Conservation (phyloP, 2,329 filamentous ascomycete genomes). For the Hortaea sp. region DNA sequence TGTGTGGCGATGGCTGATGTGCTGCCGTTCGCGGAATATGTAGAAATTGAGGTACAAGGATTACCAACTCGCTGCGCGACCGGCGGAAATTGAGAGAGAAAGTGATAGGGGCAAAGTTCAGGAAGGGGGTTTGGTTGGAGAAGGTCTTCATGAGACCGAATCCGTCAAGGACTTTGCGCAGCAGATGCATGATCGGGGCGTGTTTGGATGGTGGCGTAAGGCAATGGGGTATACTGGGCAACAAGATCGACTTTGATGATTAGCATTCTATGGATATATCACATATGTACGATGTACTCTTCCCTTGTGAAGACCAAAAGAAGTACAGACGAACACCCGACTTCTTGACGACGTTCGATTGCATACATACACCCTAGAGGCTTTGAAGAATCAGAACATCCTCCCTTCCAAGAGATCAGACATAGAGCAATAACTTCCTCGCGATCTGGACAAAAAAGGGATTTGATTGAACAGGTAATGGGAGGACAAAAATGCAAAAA, state of each 20-base stretch:
- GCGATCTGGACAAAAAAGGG: too few relatives aligned
- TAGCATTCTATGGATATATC: background rate
- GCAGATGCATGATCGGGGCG: slow-evolving; percentile 49
- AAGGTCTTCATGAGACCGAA: slow-evolving; percentile 45
- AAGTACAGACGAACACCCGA: too few relatives aligned
- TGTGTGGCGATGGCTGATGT: background rate
- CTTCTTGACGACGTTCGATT: too few relatives aligned
- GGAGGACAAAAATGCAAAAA: background rate
- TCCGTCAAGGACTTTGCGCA: slow-evolving; percentile 55
- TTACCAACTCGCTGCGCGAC: slow-evolving; percentile 53
- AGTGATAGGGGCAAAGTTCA: background rate
- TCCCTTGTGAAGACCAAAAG: too few relatives aligned
- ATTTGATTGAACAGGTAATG: too few relatives aligned
- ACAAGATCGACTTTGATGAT: slow-evolving; percentile 10
- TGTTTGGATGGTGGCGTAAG: slow-evolving; percentile 56
- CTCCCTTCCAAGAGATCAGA: too few relatives aligned
- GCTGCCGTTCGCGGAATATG: background rate
- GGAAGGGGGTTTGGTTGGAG: background rate
- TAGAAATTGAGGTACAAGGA: slow-evolving; percentile 58
- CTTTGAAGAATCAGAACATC: too few relatives aligned
- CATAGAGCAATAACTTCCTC: too few relatives aligned
- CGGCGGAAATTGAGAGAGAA: slow-evolving; percentile 28
- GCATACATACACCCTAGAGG: background rate
- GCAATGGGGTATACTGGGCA: slow-evolving; percentile 49
- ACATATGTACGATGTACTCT: background rate